Conservation (phyloP, 768 basidiomycete species). For the Kwoniella sp. region DNA sequence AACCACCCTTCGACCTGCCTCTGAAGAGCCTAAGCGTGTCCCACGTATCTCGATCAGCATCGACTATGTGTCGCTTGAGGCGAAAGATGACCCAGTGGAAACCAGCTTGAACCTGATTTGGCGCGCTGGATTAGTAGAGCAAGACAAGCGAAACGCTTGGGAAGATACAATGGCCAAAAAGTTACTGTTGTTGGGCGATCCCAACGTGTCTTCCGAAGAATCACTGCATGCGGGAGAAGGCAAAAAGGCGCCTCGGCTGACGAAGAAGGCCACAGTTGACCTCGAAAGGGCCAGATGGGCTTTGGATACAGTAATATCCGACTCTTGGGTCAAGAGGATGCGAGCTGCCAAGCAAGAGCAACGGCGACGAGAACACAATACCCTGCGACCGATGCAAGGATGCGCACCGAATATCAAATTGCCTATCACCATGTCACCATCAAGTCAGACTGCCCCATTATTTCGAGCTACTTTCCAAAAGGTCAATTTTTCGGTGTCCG, state of each 20-base stretch:
- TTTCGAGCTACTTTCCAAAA: slow-evolving; percentile 67
- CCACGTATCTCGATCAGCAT: slow-evolving; percentile 67
- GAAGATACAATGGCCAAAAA: slow-evolving; percentile 81
- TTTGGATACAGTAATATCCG: slow-evolving; percentile 68
- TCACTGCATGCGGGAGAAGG: neutral
- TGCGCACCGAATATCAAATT: slow-evolving; percentile 35
- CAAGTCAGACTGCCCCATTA: slow-evolving; percentile 64
- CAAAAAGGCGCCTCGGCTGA: slow-evolving; percentile 6
- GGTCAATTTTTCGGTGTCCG: slow-evolving; percentile 63
- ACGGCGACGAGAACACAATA: slow-evolving; percentile 62
- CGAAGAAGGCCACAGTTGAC: slow-evolving; percentile 60
- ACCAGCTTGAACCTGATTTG: slow-evolving; percentile 72
- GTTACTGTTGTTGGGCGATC: slow-evolving; percentile 63
- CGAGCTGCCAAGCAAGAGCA: slow-evolving; percentile 60
- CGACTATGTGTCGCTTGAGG: slow-evolving; percentile 70
- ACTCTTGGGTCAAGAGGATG: slow-evolving; percentile 70
- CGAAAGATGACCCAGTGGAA: slow-evolving; percentile 83
- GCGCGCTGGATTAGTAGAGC: slow-evolving; percentile 71
- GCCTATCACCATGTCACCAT: slow-evolving; percentile 55
- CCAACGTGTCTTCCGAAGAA: slow-evolving; percentile 6
- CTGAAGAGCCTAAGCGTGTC: slow-evolving; percentile 72
- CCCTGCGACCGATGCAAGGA: slow-evolving; percentile 59
- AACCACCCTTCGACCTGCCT: slow-evolving; percentile 65
- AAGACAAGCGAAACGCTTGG: slow-evolving; percentile 68
- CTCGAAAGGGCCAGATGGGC: slow-evolving; percentile 71